Evolutionary conservation across 345 rosid species (phyloP).

Genomic region (Acer saccharum): DNA sequence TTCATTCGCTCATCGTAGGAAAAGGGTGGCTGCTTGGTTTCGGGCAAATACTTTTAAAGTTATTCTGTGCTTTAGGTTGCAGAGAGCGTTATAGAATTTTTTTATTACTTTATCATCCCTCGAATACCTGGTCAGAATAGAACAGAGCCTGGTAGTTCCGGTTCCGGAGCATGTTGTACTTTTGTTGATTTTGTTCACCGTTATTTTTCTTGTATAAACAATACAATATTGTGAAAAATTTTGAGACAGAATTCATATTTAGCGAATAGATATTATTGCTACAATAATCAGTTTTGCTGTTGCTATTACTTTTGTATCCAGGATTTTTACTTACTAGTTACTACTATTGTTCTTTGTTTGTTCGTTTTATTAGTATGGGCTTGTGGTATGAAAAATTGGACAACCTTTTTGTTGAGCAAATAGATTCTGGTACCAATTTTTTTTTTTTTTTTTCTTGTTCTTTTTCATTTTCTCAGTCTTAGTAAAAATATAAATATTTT

Average conservation of each 20-base stretch:
- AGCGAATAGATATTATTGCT: slow-evolving; percentile 21
- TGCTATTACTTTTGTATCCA: neutral
- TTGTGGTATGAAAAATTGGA: neutral
- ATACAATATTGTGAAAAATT: slow-evolving; percentile 43
- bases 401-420: neutral
- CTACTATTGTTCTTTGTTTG: neutral
- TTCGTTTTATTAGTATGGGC: neutral
- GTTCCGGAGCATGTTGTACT: slow-evolving; percentile 46
- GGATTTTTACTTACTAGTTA: neutral
- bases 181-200: slow-evolving; percentile 23
- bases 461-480: too few species aligned
- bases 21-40: slow-evolving; percentile 29
- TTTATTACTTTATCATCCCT: slow-evolving; percentile 2
- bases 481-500: too few species aligned
- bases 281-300: slow-evolving; percentile 6
- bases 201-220: slow-evolving; percentile 47
- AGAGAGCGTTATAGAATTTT: slow-evolving; percentile 21
- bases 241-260: slow-evolving; percentile 37
- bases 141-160: slow-evolving; percentile 27
- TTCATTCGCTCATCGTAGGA: slow-evolving; percentile 26
- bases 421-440: too few species aligned
- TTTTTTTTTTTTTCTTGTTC: too few species aligned
- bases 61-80: slow-evolving; percentile 6
- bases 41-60: slow-evolving; percentile 13
- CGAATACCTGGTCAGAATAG: slow-evolving; percentile 27